phyloP scores from a whole-genome alignment of 345 rosid genomes.

The Theobroma cacao region DNA sequence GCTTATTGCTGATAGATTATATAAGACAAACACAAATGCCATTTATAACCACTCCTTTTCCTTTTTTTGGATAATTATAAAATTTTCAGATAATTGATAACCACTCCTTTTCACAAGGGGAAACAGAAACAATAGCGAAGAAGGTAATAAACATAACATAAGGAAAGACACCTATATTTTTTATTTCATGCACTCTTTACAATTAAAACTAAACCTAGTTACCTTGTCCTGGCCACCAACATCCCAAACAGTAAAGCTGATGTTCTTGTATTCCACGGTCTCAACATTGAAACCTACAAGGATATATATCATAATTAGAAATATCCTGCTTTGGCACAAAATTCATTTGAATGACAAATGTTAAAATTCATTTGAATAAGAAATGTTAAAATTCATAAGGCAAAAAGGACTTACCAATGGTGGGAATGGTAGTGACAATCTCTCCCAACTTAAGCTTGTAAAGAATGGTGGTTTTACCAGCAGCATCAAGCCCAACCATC shows the following conservation, averaged over 20 bases:
- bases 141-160: neutral
- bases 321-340: neutral
- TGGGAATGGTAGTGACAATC: constrained; percentile 76
- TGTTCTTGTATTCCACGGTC: constrained; percentile 67
- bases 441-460: constrained; percentile 83
- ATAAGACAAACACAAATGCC: neutral
- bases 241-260: constrained; percentile 73
- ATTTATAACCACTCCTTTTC: neutral
- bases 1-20: neutral
- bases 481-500: constrained; percentile 86
- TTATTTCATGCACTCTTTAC: neutral
- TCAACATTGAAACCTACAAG: constrained; percentile 56
- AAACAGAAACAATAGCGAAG: neutral
- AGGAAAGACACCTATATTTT: neutral
- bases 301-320: neutral
- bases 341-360: neutral
- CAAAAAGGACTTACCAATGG: constrained; percentile 49
- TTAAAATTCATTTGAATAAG: neutral
- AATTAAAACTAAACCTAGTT: neutral
- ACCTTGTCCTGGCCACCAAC: constrained; percentile 75
- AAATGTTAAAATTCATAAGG: neutral
- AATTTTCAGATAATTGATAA: no score
- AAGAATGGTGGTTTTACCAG: constrained; percentile 77
- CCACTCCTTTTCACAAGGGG: neutral
- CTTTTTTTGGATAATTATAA: no score